Base-by-base conservation (phyloP, 305 asterid species). In the Salvia sclarea region DNA sequence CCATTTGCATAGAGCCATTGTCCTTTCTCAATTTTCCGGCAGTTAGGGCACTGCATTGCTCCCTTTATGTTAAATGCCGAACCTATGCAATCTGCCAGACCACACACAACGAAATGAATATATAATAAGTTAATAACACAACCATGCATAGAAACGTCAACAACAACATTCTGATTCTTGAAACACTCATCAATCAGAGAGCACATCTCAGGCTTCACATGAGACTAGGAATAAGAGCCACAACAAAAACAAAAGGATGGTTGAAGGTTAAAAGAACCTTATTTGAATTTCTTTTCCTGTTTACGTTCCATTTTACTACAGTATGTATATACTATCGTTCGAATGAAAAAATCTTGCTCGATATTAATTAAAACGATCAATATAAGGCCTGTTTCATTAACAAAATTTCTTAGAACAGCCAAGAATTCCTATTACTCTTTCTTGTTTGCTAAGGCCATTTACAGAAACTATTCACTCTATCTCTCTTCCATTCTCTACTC, bases 1-100 rank as follows among this genome's bases (percentile, higher is more conserved):
- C 96, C 92, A 77, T 70, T 85, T 13, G 88, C 88, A 78, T 76
- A 90, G 43, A 87, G 86, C 96, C 95, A 87, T 63, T 82, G 95
- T 21, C 96, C 95, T 80, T 85, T 87, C 83, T 87, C 96, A 75
- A 84, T 79, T 75, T 89, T 84, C 30, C 96, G 90, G 76, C 96
- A 90, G 77, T 90, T 90, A 61, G 95, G 96, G 61, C 96, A 90
- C 80, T 90, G 92, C 96, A 90, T 90, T 33, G 84, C 83, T 58
- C 96, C 96, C 80, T 90, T 87, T 4, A 68, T 41, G 68, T 90
- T 87, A 74, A 90, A 90, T 54, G 95, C 95, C 5, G 95, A 86
- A 61, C 95, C 95, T 59, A 88, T 88, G 87, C 95, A 88, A 80
- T 86, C 92, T 88, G 92, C 64, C 53, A 69, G 14, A 56, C 64